These are phyloP conservation scores for Atkinsonella hypoxylon DNA, from an alignment of 2,329 filamentous ascomycete species.

Conservation along the genomic window DNA sequence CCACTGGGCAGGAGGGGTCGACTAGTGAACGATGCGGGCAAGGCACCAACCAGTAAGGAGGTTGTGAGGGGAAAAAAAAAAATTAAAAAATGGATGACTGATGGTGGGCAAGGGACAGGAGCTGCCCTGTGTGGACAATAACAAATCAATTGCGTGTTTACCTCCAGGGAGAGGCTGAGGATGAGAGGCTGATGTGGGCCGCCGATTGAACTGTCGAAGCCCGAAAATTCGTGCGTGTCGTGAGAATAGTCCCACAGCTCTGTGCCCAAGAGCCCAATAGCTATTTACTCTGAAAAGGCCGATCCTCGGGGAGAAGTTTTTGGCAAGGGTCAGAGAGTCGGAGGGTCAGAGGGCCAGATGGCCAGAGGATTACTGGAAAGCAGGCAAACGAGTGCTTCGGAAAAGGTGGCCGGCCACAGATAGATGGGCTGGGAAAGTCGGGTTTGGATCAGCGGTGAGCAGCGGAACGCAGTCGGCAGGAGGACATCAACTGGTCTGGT, in stretches of 20 bases:
- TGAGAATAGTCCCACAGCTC: background rate
- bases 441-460: conserved; percentile 5
- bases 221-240: background rate
- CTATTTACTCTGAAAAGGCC: background rate
- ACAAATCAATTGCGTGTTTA: background rate
- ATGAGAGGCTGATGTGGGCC: background rate
- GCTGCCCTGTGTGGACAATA: background rate
- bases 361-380: no score
- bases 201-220: conserved; percentile 16
- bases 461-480: background rate
- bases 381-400: background rate
- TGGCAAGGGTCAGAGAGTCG: background rate
- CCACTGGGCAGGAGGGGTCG: conserved; percentile 6
- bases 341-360: no score
- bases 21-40: background rate
- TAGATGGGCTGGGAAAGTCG: background rate
- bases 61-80: background rate
- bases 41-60: background rate
- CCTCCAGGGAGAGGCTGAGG: background rate
- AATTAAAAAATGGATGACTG: background rate
- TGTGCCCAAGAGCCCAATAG: background rate
- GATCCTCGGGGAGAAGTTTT: background rate
- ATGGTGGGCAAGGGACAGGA: background rate
- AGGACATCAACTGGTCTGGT: no score
- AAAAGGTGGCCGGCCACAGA: background rate